Base-by-base conservation (phyloP, 1,139 yeast species). In the Candida buenavistaensis region DNA sequence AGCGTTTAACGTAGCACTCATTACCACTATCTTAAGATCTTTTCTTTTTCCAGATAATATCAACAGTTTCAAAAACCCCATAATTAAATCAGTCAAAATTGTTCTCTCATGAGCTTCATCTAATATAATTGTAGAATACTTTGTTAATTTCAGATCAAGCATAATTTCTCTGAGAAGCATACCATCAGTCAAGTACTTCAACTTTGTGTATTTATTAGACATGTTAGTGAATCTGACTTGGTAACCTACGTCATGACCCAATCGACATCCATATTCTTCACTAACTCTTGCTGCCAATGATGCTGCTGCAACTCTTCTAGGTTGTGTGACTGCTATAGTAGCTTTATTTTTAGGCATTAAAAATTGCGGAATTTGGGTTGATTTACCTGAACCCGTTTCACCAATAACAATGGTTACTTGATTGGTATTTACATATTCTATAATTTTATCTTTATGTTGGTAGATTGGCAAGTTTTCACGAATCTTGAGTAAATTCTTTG, bases 61-160 rank as follows among this genome's bases (percentile, higher is more conserved):
- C 30, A 92, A 62, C 30, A 79, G 75, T 54, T 89, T 90, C 46
- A 92, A 67, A 51, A 92, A 83, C 8, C 98, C 98, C 68, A 92
- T 72, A 14, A 92, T 72, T 50, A 92, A 66, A 63, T 92, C 99
- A 0, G 98, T 89, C 36, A 90, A 63, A 3, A 92, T 82, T 0
- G 97, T 92, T 55, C 99, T 74, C 66, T 92, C 98, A 66, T 92
- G 99, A 1, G 97, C 98, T 64, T 92, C 98, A 67, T 92, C 98
- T 30, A 92, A 79, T 30, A 94, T 72, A n/a, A 92, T 73, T 0
- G 88, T 81, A 17, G 83, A 70, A 55, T 92, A 92, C 43, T 76
- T 76, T 6, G 71, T 60, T 34, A 94, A 62, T 3, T 63, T 59
- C 1, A 77, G 75, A 51, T 88, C 90, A 42, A 85, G 60, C 92